Evolutionary conservation across 441 rosid genomes (phyloP).

Genomic region (Erodium chrysanthum): DNA sequence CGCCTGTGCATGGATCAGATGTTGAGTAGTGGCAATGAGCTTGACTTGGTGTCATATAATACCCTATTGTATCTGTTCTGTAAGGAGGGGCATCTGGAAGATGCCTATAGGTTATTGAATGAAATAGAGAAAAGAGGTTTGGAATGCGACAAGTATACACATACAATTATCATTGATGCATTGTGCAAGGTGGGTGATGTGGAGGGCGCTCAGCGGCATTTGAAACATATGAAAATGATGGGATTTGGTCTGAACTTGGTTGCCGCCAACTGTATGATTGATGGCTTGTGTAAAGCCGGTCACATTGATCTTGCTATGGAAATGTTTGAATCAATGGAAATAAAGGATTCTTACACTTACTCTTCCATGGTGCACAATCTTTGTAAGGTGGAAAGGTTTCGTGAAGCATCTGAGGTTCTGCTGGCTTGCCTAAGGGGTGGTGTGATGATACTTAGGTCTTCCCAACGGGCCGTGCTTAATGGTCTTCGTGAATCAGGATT

Average conservation of each 20-base stretch:
- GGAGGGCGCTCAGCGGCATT: constrained; percentile 17
- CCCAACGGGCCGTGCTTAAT: constrained; percentile 20
- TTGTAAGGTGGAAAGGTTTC: constrained; percentile 20
- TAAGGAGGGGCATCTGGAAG: constrained; percentile 15
- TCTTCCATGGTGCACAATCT: constrained; percentile 22
- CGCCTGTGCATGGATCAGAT: constrained; percentile 15
- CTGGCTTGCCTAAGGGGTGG: constrained; percentile 19
- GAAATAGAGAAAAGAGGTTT: constrained; percentile 20
- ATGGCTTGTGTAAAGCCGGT: constrained; percentile 22
- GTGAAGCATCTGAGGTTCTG: constrained; percentile 18
- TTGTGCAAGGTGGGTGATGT: constrained; percentile 22
- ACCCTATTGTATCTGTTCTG: constrained; percentile 17
- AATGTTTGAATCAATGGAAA: constrained; percentile 18
- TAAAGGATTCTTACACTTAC: constrained; percentile 21
- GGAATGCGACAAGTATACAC: constrained; percentile 22
- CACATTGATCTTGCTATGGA: constrained; percentile 20
- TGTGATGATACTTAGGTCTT: constrained; percentile 19
- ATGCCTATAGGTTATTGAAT: constrained; percentile 13
- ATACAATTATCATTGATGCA: constrained; percentile 19
- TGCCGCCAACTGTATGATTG: constrained; percentile 19
- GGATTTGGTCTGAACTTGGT: constrained; percentile 16
- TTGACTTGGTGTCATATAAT: constrained; percentile 21
- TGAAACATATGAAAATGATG: constrained; percentile 14
- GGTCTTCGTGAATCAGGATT: constrained; percentile 20
- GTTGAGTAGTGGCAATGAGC: constrained; percentile 15